Base-by-base conservation (phyloP, 2,329 filamentous ascomycete genomes). In the Karstenula rhodostoma region DNA sequence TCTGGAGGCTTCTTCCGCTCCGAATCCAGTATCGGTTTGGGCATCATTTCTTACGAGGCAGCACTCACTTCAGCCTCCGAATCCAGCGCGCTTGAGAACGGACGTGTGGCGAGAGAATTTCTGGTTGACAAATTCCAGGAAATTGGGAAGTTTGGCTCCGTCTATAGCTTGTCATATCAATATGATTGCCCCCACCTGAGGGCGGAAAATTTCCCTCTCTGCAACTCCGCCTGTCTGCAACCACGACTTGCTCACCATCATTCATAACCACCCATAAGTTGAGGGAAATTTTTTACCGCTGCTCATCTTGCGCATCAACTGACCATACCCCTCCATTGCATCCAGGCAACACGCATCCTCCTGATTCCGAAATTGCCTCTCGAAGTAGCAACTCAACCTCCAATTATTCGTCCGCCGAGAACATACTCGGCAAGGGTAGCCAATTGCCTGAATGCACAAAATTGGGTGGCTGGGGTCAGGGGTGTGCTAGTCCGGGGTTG, bases 51-150 rank as follows among this genome's bases (percentile, higher is more conserved):
- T 58, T 63, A 37, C 47, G 37, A 54, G 37, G 51, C 43, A 57
- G 51, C 47, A 51, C 42, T 37, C 52, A 51, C 61, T 56, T 62
- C 57, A 59, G 27, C 60, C 56, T 60, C 64, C 57, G 58, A 46
- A 48, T 58, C 43, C 29, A 42, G 40, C 33, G 47, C 27, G 48
- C 48, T 57, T 57, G 42, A 22, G 22, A 44, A 22, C 29, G 29
- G 54, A 35, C 32, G 32, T 37, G 42, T 23, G 42, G 42, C 42
- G 42, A 13, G n/a, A 44, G 19, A 19, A 23, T 22, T 44, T 23
- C 8, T 44, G n/a, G 9, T 6, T 44, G 42, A 44, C 12, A 15
- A 46, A 6, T 42, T 57, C 23, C 19, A 42, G 35, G 48, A 53
- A 33, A 48, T 51, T 42, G 51, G 19, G n/a, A 23, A 23, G 10